Conservation (phyloP, 305 asterid genomes). For the Fraxinus paxiana region DNA sequence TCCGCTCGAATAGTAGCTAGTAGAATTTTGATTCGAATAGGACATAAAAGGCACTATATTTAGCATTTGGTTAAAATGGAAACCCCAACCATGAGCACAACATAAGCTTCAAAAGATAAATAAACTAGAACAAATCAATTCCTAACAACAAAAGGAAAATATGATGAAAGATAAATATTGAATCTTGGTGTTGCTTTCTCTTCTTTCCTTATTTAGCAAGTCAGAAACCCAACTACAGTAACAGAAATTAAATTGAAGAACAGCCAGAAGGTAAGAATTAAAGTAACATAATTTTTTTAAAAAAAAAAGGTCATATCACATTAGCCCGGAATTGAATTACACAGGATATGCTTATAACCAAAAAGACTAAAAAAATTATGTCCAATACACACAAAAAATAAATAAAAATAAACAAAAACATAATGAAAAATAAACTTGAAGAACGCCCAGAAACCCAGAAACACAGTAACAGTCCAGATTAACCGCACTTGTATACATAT, state of each 20-base stretch:
- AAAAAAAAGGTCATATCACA: neutral
- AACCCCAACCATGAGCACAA: neutral
- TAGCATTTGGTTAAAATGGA: neutral
- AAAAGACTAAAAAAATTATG: neutral
- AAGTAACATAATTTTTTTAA: neutral
- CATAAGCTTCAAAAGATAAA: neutral
- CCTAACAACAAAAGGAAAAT: neutral
- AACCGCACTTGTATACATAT: neutral
- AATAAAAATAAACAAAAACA: neutral
- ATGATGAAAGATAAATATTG: neutral
- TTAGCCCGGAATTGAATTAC: neutral
- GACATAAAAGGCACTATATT: neutral
- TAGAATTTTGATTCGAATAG: neutral
- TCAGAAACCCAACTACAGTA: neutral
- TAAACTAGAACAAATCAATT: neutral
- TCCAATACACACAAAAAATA: neutral
- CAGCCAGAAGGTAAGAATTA: neutral
- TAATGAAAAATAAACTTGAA: neutral
- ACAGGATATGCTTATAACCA: neutral
- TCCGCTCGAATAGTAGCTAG: neutral
- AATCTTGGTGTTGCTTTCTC: neutral
- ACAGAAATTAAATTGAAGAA: neutral
- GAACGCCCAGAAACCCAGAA: neutral
- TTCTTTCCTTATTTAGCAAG: neutral
- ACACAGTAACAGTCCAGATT: constrained; percentile 6